A percentile compares a stretch with the other conserved stretches of the same genome.
Conservation (phyloP, 1,139 yeast genomes). For the Saccharomyces hybrid region DNA sequence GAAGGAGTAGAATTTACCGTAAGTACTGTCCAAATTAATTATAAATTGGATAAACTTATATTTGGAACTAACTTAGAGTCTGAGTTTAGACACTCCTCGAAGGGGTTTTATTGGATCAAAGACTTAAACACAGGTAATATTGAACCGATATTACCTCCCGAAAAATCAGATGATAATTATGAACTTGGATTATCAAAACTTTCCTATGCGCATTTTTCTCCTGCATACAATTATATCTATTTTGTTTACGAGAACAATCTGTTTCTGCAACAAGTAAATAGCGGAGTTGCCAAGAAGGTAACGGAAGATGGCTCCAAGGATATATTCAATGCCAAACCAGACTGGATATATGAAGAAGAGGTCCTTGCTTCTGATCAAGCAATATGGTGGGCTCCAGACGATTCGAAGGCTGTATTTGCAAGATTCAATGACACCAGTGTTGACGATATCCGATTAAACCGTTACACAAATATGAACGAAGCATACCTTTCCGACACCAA, state of each 20-base stretch:
- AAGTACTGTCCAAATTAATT: constrained; percentile 22
- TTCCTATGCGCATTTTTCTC: constrained; percentile 66
- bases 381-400: constrained; percentile 85
- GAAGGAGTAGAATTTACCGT: constrained; percentile 20
- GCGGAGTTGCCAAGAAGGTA: constrained; percentile 33
- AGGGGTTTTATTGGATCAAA: constrained; percentile 57
- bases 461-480: constrained; percentile 43
- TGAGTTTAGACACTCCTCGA: constrained; percentile 72
- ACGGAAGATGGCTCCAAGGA: constrained; percentile 61
- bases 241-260: constrained; percentile 65
- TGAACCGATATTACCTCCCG: constrained; percentile 36
- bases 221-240: constrained; percentile 56
- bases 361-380: constrained; percentile 57
- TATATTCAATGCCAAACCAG: constrained; percentile 82
- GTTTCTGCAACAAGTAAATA: constrained; percentile 43
- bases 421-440: constrained; percentile 68
- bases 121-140: constrained; percentile 36
- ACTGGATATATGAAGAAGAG: constrained; percentile 97
- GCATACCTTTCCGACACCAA: constrained; percentile 49
- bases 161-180: constrained; percentile 12
- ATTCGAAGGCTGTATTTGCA: constrained; percentile 53
- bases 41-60: constrained; percentile 27
- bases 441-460: constrained; percentile 54
- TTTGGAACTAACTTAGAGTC: constrained; percentile 32
- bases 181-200: constrained; percentile 25